Conservation (phyloP, 2,329 filamentous ascomycete species). For the Venturia asperata region DNA sequence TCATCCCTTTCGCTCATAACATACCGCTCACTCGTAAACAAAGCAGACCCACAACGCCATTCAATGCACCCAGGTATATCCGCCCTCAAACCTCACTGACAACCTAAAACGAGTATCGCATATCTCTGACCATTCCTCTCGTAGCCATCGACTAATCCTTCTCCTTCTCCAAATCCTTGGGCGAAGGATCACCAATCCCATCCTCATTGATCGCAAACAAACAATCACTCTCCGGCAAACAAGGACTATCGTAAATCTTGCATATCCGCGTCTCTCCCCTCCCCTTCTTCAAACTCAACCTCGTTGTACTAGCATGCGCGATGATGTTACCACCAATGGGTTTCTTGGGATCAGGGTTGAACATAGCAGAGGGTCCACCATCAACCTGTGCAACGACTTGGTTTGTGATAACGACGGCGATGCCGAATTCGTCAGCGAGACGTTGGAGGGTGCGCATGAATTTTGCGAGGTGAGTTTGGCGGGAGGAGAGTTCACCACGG, state of each 20-base stretch:
- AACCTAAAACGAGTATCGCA: neutral
- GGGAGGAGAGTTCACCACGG: conserved; percentile 90
- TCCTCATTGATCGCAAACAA: conserved; percentile 96
- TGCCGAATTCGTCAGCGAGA: conserved; percentile 76
- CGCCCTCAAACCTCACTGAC: neutral
- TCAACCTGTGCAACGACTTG: conserved; percentile 98
- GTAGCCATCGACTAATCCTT: neutral
- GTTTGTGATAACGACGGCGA: conserved; percentile 97
- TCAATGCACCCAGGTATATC: conserved; percentile 2
- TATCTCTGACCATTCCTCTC: no score
- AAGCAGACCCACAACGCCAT: neutral
- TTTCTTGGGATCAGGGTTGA: conserved; percentile 98
- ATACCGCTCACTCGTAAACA: neutral
- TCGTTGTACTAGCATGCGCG: conserved; percentile 90
- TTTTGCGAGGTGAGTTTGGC: conserved; percentile 82
- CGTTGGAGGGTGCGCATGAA: conserved; percentile 81
- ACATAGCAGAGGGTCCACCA: conserved; percentile 93
- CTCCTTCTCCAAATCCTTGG: conserved; percentile 94
- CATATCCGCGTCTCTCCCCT: conserved; percentile 91
- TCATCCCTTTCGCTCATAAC: neutral
- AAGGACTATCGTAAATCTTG: conserved; percentile 99
- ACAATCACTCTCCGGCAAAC: conserved; percentile 91
- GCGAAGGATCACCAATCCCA: conserved; percentile 89
- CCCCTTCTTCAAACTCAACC: conserved; percentile 92
- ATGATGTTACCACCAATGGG: conserved; percentile 99